These are phyloP conservation scores for Sisymbrium irio DNA, from an alignment of 345 rosid species.

Conservation along the genomic window DNA sequence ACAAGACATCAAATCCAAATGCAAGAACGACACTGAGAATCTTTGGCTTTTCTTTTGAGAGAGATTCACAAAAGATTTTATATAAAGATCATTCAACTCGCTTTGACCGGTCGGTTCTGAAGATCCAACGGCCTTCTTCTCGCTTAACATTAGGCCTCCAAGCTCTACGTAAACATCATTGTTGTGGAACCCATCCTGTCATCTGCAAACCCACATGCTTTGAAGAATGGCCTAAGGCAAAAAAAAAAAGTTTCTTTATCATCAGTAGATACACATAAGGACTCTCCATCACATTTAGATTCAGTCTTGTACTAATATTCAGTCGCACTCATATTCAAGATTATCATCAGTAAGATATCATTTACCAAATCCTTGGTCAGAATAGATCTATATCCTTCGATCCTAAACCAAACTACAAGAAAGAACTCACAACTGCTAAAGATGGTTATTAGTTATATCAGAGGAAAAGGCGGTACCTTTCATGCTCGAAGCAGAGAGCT, in stretches of 20 bases:
- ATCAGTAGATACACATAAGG: not conserved
- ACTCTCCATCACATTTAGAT: not conserved
- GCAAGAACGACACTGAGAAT: constrained; percentile 6
- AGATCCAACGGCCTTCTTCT: constrained; percentile 1
- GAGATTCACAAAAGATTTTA: not conserved
- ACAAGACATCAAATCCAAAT: constrained; percentile 10
- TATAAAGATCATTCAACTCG: constrained; percentile 7
- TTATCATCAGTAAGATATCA: not conserved
- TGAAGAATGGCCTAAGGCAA: constrained; percentile 63
- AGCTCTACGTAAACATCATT: constrained; percentile 67
- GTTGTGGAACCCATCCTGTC: constrained; percentile 81
- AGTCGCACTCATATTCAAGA: not conserved
- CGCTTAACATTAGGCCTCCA: not conserved
- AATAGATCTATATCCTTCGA: not conserved
- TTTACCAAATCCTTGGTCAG: constrained; percentile 1
- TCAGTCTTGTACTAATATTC: not conserved
- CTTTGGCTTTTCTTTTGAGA: constrained; percentile 1
- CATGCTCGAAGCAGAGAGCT: constrained; percentile 71
- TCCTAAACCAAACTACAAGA: not conserved
- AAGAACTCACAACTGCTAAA: not conserved
- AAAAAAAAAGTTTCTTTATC: not conserved
- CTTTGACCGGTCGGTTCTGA: constrained; percentile 9
- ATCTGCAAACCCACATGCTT: constrained; percentile 82
- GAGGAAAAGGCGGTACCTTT: constrained; percentile 47
- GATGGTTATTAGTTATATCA: not conserved